Conservation (phyloP, 768 basidiomycete species). For the Hypholoma sublateritium region DNA sequence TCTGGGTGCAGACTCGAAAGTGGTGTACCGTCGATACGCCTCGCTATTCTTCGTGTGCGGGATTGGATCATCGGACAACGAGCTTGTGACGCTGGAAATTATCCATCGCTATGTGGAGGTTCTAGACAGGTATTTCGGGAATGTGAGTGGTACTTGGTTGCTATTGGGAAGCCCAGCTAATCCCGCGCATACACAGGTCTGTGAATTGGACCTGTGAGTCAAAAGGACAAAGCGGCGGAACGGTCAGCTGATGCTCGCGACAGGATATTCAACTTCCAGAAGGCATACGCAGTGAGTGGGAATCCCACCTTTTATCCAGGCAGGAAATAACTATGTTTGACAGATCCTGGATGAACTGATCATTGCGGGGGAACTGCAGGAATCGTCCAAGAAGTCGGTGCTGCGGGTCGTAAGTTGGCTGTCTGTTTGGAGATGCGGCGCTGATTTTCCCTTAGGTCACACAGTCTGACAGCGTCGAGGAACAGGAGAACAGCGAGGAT, state of each 20-base stretch:
- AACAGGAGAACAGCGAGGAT: slow-evolving; percentile 84
- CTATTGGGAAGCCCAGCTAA: slow-evolving; percentile 13
- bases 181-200: slow-evolving; percentile 57
- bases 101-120: slow-evolving; percentile 96
- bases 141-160: slow-evolving; percentile 49
- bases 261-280: slow-evolving; percentile 99
- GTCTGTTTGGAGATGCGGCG: neutral
- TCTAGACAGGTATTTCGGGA: slow-evolving; percentile 90
- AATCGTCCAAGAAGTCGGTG: slow-evolving; percentile 93
- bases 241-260: slow-evolving; percentile 15
- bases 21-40: slow-evolving; percentile 95
- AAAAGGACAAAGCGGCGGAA: slow-evolving; percentile 3
- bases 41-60: slow-evolving; percentile 96
- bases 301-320: neutral
- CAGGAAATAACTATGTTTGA: neutral
- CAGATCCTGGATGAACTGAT: slow-evolving; percentile 94
- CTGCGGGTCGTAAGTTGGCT: slow-evolving; percentile 45
- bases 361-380: slow-evolving; percentile 96
- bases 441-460: slow-evolving; percentile 58
- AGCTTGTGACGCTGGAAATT: slow-evolving; percentile 90
- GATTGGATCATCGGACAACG: slow-evolving; percentile 85
- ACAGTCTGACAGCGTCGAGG: slow-evolving; percentile 81
- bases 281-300: slow-evolving; percentile 82
- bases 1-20: slow-evolving; percentile 69
- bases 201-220: slow-evolving; percentile 91